Percentiles rank a stretch among this genome's conserved stretches.
phyloP scores from a whole-genome alignment of 139 green algal species.

The Ettlia oleoabundans region DNA sequence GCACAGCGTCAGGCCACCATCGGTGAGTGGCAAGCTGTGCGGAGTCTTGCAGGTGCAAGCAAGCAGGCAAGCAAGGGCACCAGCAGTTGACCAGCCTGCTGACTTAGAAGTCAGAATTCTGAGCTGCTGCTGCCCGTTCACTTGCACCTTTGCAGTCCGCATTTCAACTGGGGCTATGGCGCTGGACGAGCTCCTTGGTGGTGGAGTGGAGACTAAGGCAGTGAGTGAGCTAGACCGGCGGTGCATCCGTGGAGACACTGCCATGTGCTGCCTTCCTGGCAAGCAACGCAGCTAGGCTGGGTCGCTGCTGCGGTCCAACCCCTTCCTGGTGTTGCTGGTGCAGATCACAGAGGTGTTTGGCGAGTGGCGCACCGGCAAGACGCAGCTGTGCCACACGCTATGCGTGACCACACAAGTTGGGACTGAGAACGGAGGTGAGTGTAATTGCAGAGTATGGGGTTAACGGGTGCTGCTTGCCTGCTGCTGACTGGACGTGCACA shows the following conservation, averaged over 20 bases:
- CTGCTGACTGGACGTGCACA: background rate
- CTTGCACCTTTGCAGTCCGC: background rate
- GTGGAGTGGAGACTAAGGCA: slow-evolving; percentile 82
- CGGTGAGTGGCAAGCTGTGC: too few relatives aligned
- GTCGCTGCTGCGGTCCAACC: background rate
- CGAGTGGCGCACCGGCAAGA: slow-evolving; percentile 87
- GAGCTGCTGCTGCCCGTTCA: too few relatives aligned
- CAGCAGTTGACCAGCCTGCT: too few relatives aligned
- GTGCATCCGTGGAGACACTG: background rate
- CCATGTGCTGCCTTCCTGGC: background rate
- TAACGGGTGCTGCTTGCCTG: too few relatives aligned
- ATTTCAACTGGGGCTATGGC: slow-evolving; percentile 58
- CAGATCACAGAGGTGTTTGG: slow-evolving; percentile 75
- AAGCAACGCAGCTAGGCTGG: background rate
- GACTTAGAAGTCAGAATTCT: too few relatives aligned
- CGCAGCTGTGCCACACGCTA: slow-evolving; percentile 87
- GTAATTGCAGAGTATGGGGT: too few relatives aligned
- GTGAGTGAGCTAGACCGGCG: slow-evolving; percentile 64
- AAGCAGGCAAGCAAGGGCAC: too few relatives aligned
- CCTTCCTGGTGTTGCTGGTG: background rate
- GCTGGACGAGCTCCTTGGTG: slow-evolving; percentile 84
- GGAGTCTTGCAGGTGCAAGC: too few relatives aligned
- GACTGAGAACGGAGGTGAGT: slow-evolving; percentile 23
- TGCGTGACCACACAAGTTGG: slow-evolving; percentile 81
- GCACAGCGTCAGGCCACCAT: slow-evolving; percentile 19